Percentiles rank a stretch among this genome's conserved stretches.
These are phyloP conservation scores for Buxus sempervirens DNA, from an alignment of 164 flowering plant genomes.

Conservation along the genomic window DNA sequence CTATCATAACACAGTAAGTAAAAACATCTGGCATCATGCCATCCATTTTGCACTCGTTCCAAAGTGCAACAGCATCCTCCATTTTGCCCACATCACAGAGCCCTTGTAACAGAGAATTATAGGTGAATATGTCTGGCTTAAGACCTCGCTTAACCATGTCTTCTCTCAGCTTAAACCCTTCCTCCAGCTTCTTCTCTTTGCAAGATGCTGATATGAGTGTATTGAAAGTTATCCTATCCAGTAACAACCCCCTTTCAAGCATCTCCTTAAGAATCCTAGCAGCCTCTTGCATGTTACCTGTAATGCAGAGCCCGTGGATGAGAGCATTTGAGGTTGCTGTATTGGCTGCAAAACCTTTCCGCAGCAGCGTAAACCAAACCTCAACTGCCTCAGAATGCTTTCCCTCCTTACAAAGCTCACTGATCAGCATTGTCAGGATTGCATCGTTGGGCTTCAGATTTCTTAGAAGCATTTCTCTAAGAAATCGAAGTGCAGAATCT, in stretches of 20 bases:
- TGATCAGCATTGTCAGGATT: slow-evolving; percentile 46
- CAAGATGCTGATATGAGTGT: slow-evolving; percentile 50
- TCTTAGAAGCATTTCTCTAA: slow-evolving; percentile 54
- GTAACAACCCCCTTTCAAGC: slow-evolving; percentile 38
- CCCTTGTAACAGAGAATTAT: slow-evolving; percentile 52
- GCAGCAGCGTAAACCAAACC: slow-evolving; percentile 51
- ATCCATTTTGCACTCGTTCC: slow-evolving; percentile 43
- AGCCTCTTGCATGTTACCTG: slow-evolving; percentile 47
- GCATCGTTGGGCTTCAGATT: slow-evolving; percentile 53
- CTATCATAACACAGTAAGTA: slow-evolving; percentile 54
- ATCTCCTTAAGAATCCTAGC: slow-evolving; percentile 45
- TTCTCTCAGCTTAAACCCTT: slow-evolving; percentile 52
- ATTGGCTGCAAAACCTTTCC: slow-evolving; percentile 51
- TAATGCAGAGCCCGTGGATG: slow-evolving; percentile 56
- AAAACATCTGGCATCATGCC: slow-evolving; percentile 44
- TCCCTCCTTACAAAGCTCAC: slow-evolving; percentile 46
- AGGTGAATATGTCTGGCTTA: slow-evolving; percentile 51
- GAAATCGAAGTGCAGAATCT: slow-evolving; percentile 43
- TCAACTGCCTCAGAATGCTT: slow-evolving; percentile 45
- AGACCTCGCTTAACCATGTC: slow-evolving; percentile 55
- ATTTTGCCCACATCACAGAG: slow-evolving; percentile 42
- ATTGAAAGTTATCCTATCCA: slow-evolving; percentile 58
- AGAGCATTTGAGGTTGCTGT: slow-evolving; percentile 68
- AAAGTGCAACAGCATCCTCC: slow-evolving; percentile 55
- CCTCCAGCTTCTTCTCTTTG: slow-evolving; percentile 50